Percentiles rank a stretch among this genome's conserved stretches.
phyloP scores from a whole-genome alignment of 2,329 filamentous ascomycete species.

The Arthrobotrys sinensis region DNA sequence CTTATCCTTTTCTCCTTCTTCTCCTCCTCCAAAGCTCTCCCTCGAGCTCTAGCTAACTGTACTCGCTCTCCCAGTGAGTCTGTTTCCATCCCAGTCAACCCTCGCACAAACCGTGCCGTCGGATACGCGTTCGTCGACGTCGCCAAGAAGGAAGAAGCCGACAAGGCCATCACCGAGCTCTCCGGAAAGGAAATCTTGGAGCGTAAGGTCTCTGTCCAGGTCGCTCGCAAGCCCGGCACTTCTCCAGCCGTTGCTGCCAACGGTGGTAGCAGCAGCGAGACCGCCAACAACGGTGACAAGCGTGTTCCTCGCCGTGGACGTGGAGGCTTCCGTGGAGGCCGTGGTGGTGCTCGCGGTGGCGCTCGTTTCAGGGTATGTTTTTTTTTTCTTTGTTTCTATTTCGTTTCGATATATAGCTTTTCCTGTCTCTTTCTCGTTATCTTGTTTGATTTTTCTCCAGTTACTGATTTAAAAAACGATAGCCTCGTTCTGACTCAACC shows the following conservation, averaged over 20 bases:
- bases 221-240: conserved; percentile 95
- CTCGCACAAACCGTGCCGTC: conserved; percentile 96
- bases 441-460: conserved; percentile 25
- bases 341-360: conserved; percentile 74
- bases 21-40: conserved; percentile 1
- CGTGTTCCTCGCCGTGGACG: conserved; percentile 74
- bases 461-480: conserved; percentile 43
- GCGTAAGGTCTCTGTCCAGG: conserved; percentile 98
- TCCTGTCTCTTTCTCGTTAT: conserved; percentile 13
- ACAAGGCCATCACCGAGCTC: conserved; percentile 94
- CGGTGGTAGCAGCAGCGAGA: conserved; percentile 76
- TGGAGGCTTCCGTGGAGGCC: conserved; percentile 74
- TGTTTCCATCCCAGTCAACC: conserved; percentile 99
- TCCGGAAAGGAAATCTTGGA: conserved; percentile 98
- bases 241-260: conserved; percentile 82
- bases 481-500: conserved; percentile 64
- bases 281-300: conserved; percentile 74
- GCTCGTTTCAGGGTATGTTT: conserved; percentile 74
- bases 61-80: conserved; percentile 79
- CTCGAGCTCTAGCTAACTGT: conserved; percentile 59
- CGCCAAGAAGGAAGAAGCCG: conserved; percentile 91
- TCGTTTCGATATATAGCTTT: conserved; percentile 1
- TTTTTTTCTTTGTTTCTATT: conserved; percentile 10
- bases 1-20: conserved; percentile 67
- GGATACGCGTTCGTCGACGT: conserved; percentile 99